Conservation (phyloP, 1,139 yeast genomes). For the Debaryomyces coudertii region DNA sequence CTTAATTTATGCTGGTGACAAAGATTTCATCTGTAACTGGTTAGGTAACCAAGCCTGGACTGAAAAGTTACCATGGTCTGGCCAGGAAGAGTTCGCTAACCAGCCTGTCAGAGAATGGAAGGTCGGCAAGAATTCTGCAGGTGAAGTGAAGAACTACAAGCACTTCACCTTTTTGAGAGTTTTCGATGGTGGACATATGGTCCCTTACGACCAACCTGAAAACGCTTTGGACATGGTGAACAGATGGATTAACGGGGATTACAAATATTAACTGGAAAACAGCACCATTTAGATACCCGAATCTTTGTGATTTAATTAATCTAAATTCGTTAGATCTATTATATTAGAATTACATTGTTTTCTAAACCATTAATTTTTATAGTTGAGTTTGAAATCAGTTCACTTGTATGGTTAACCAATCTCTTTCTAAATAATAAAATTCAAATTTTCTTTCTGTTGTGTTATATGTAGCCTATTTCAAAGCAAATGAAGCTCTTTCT, state of each 20-base stretch:
- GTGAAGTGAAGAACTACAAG: slow-evolving; percentile 50
- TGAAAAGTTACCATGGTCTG: slow-evolving; percentile 67
- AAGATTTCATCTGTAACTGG: slow-evolving; percentile 87
- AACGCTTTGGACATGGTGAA: slow-evolving; percentile 50
- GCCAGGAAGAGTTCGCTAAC: slow-evolving; percentile 51
- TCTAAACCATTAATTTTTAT: background rate
- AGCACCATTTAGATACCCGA: background rate
- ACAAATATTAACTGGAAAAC: slow-evolving; percentile 14
- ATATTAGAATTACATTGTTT: background rate
- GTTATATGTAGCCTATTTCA: background rate
- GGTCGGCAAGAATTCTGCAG: slow-evolving; percentile 43
- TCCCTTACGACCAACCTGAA: slow-evolving; percentile 53
- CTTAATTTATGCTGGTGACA: slow-evolving; percentile 81
- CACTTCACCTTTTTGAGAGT: slow-evolving; percentile 52
- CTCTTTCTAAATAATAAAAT: background rate
- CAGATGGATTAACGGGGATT: slow-evolving; percentile 49
- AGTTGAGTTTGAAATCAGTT: background rate
- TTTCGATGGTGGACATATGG: slow-evolving; percentile 55
- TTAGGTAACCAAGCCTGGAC: slow-evolving; percentile 87
- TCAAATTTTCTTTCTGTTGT: background rate
- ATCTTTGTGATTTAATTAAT: background rate
- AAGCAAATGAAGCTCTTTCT: too few species aligned
- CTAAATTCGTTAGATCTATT: background rate
- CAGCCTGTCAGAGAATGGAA: slow-evolving; percentile 46
- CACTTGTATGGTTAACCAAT: background rate